These are phyloP conservation scores for Kingdonia uniflora DNA, from an alignment of 164 flowering plant species.

Conservation along the genomic window DNA sequence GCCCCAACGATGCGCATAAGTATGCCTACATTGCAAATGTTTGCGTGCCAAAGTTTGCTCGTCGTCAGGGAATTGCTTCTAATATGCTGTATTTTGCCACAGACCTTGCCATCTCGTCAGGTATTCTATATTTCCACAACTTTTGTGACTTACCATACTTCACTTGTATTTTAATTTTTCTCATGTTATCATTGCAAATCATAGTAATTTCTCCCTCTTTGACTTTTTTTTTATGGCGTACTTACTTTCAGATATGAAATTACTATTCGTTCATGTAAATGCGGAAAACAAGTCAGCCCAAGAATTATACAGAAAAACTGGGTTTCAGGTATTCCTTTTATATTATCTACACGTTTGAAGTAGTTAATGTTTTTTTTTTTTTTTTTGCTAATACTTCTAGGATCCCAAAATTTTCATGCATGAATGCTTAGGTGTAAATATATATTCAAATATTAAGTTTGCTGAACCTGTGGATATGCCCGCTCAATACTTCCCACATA, in stretches of 20 bases:
- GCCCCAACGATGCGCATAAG: conserved; percentile 35
- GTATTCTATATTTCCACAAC: conserved; percentile 14
- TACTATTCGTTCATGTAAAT: conserved; percentile 57
- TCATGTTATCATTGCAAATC: background rate
- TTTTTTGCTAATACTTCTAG: too few relatives aligned
- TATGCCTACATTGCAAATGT: conserved; percentile 62
- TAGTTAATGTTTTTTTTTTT: too few relatives aligned
- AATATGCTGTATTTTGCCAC: conserved; percentile 50
- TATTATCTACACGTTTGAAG: too few relatives aligned
- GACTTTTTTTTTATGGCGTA: background rate
- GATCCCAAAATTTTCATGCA: too few relatives aligned
- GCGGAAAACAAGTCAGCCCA: conserved; percentile 50
- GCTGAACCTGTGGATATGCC: too few relatives aligned
- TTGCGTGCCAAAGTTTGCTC: conserved; percentile 54
- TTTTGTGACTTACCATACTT: too few relatives aligned
- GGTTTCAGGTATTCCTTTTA: conserved; percentile 58
- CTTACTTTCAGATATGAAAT: conserved; percentile 37
- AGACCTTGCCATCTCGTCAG: conserved; percentile 35
- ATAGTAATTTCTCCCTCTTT: background rate
- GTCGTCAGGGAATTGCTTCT: conserved; percentile 54
- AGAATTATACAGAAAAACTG: conserved; percentile 42
- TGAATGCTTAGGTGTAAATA: too few relatives aligned
- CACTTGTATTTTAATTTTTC: too few relatives aligned
- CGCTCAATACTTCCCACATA: too few relatives aligned
- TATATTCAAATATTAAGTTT: too few relatives aligned